phyloP scores from a whole-genome alignment of 208 protist species.

The Acanthamoeba castellanii region DNA sequence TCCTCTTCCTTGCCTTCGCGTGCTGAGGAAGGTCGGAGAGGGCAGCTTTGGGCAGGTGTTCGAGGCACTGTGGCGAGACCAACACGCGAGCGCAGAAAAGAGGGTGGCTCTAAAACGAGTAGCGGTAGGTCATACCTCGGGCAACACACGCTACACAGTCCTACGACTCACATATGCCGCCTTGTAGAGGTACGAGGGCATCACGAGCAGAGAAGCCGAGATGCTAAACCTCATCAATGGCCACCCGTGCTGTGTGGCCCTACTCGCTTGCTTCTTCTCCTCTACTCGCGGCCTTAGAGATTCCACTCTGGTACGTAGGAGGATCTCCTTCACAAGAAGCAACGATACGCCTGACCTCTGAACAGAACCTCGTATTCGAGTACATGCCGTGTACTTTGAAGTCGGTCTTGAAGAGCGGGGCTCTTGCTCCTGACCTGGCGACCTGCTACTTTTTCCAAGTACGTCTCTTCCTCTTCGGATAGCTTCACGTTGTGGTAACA shows the following conservation, averaged over 20 bases:
- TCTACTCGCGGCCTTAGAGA: not conserved
- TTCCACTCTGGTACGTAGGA: not conserved
- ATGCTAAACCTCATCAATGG: not conserved
- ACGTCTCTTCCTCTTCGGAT: not conserved
- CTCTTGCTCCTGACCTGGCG: not conserved
- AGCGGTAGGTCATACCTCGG: not conserved
- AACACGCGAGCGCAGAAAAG: not conserved
- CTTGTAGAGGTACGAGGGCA: not conserved
- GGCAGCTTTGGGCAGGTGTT: not conserved
- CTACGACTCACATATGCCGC: not conserved
- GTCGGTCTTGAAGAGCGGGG: not conserved
- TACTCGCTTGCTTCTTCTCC: slow-evolving; percentile 9
- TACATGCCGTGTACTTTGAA: not conserved
- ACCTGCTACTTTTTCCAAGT: not conserved
- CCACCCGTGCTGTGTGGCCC: not conserved
- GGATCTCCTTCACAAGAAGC: not conserved
- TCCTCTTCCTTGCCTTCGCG: not conserved
- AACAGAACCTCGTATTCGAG: not conserved
- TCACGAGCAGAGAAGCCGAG: not conserved
- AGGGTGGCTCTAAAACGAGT: not conserved
- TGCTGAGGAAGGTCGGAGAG: not conserved
- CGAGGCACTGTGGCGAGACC: not conserved
- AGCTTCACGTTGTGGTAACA: not conserved
- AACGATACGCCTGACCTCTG: too few species aligned
- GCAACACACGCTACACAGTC: too few species aligned